These are phyloP conservation scores for Paraphoma sp. DNA, from an alignment of 2,329 filamentous ascomycete species.

Conservation along the genomic window DNA sequence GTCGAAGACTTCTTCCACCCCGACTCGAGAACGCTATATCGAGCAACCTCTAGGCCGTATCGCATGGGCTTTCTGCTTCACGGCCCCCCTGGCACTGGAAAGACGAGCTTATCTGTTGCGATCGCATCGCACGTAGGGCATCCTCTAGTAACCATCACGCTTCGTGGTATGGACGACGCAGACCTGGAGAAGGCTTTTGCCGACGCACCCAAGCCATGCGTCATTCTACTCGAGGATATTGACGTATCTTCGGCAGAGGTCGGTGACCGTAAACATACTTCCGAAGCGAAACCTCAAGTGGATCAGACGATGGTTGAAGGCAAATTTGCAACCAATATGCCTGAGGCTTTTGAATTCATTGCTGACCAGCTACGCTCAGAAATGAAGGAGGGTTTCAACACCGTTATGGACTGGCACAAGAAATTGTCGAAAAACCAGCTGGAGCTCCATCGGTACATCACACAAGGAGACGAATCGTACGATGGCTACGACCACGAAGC, in stretches of 20 bases:
- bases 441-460: no score
- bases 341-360: no score
- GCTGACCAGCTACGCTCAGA: no score
- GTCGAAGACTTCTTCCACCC: neutral
- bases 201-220: neutral
- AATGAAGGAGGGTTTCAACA: no score
- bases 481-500: no score
- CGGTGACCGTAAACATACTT: neutral
- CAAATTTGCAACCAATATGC: no score
- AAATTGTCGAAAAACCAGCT: no score
- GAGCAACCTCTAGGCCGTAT: slow-evolving; percentile 5
- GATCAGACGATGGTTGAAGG: neutral
- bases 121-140: neutral
- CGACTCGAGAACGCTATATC: neutral
- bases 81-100: slow-evolving; percentile 44
- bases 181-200: neutral
- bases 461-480: no score
- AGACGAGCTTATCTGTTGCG: slow-evolving; percentile 49
- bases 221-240: neutral
- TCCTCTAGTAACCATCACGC: neutral
- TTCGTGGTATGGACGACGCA: neutral
- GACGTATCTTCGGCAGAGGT: neutral
- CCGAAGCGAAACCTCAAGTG: neutral
- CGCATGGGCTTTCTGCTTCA: slow-evolving; percentile 41
- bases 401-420: no score